Evolutionary conservation across 2,329 filamentous ascomycete genomes (phyloP).

Genomic region (Aspergillus thermomutatus): DNA sequence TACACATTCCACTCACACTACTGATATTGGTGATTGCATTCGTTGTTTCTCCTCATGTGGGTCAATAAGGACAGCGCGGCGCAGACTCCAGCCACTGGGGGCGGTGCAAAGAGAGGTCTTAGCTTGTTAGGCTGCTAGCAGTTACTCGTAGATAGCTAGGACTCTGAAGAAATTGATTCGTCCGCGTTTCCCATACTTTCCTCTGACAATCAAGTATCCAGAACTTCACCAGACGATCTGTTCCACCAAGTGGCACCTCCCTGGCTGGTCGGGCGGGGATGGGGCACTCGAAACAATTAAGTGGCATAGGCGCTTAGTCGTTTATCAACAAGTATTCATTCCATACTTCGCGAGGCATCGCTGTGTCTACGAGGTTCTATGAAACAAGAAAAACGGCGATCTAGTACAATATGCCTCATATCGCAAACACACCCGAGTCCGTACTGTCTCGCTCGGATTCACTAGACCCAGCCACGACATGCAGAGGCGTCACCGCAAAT

Average conservation of each 20-base stretch:
- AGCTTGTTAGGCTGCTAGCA: not conserved
- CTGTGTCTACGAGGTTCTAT: not conserved
- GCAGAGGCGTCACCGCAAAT: conserved; percentile 76
- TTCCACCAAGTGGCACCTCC: not conserved
- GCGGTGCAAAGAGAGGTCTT: not conserved
- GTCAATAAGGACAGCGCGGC: not conserved
- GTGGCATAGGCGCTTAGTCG: not conserved
- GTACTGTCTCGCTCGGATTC: conserved; percentile 76
- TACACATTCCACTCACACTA: not conserved
- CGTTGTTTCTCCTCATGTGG: not conserved
- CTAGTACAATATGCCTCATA: conserved; percentile 56
- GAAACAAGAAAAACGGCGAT: not conserved
- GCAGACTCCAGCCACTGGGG: not conserved
- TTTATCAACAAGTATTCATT: not conserved
- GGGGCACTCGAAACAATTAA: not conserved
- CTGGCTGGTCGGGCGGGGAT: not conserved
- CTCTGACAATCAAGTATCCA: not conserved
- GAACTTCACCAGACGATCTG: not conserved
- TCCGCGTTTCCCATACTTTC: not conserved
- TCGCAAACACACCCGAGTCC: conserved; percentile 75
- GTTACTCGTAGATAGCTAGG: not conserved
- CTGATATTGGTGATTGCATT: not conserved
- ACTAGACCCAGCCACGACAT: conserved; percentile 77
- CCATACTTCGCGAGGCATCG: too few relatives aligned
- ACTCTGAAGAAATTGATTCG: not conserved